phyloP scores from a whole-genome alignment of 352 stramenopile species.

The Pythium brassicae region DNA sequence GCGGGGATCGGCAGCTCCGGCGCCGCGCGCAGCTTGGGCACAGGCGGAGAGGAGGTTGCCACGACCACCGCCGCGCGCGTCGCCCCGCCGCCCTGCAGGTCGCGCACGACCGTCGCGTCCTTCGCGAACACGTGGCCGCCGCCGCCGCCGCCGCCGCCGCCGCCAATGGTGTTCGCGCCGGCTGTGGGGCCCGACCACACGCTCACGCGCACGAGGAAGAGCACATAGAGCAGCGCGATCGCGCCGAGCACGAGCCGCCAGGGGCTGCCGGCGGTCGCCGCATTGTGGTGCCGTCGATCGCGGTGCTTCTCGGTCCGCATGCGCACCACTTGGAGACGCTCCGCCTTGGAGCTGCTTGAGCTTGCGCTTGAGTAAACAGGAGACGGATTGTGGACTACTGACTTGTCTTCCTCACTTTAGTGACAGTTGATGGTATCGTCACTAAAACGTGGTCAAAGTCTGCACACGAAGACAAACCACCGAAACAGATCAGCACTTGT shows the following conservation, averaged over 20 bases:
- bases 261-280: constrained; percentile 1
- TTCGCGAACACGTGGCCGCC: constrained; percentile 2
- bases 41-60: not conserved
- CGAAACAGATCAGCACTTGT: no score
- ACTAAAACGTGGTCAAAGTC: no score
- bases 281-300: constrained; percentile 12
- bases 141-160: not conserved
- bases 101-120: constrained; percentile 8
- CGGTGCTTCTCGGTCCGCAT: constrained; percentile 1
- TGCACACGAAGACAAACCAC: no score
- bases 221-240: constrained; percentile 16
- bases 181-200: constrained; percentile 4
- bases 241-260: constrained; percentile 11
- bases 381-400: no score
- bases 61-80: not conserved
- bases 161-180: constrained; percentile 6
- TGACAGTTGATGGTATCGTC: no score
- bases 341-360: no score
- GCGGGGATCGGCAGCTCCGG: constrained; percentile 3
- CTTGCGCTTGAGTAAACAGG: no score
- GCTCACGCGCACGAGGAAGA: constrained; percentile 19
- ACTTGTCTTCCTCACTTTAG: no score
- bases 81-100: not conserved
- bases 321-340: no score
- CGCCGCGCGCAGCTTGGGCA: constrained; percentile 7